These are phyloP conservation scores for Epicoccum nigrum DNA, from an alignment of 2,329 filamentous ascomycete species.

Conservation along the genomic window DNA sequence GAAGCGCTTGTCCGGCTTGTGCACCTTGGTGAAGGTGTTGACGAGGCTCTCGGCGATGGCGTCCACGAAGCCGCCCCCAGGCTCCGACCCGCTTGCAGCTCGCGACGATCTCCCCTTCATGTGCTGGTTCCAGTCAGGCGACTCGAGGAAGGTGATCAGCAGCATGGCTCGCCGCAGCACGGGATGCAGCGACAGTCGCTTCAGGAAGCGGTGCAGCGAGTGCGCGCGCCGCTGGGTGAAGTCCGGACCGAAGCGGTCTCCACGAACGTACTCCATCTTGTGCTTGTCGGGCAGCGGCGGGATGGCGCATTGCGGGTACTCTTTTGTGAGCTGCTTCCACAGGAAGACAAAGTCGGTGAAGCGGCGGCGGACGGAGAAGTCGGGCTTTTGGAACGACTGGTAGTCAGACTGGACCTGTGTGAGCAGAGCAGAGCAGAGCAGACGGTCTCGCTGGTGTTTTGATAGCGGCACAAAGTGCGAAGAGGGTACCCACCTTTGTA, in stretches of 20 bases:
- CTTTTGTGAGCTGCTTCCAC: conserved; percentile 84
- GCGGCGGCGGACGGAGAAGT: conserved; percentile 80
- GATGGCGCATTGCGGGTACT: conserved; percentile 90
- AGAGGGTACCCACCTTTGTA: conserved; percentile 69
- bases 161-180: conserved; percentile 82
- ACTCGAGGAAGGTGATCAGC: conserved; percentile 89
- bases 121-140: conserved; percentile 92
- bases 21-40: conserved; percentile 95
- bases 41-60: conserved; percentile 95
- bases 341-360: conserved; percentile 99
- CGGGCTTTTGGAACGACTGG: conserved; percentile 83
- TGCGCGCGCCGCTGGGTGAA: conserved; percentile 88
- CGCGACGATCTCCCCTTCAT: conserved; percentile 81
- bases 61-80: conserved; percentile 79
- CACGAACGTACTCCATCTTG: conserved; percentile 97
- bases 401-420: conserved; percentile 76
- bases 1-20: conserved; percentile 93
- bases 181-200: conserved; percentile 84
- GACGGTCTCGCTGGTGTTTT: too few species aligned
- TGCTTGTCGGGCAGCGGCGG: conserved; percentile 97
- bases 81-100: conserved; percentile 54
- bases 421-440: too few species aligned
- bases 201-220: conserved; percentile 89
- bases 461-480: neutral
- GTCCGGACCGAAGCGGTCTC: conserved; percentile 91